Conservation (phyloP, 169 alveolate genomes). For the Eimeria necatrix region DNA sequence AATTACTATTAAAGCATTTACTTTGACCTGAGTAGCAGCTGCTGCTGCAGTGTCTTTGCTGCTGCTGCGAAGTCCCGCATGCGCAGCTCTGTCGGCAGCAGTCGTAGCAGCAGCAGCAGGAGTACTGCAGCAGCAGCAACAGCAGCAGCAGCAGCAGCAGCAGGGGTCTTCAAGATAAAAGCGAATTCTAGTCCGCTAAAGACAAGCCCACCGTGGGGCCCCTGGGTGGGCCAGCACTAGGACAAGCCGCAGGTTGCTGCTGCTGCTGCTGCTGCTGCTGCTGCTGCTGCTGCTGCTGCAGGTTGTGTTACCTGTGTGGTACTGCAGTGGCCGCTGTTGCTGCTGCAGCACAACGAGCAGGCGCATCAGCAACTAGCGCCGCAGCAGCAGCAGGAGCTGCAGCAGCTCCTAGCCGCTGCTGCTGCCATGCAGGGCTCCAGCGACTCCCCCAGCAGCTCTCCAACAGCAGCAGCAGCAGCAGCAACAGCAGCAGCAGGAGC, state of each 20-base stretch:
- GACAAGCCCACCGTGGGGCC: no score
- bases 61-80: neutral
- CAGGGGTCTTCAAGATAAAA: neutral
- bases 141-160: constrained; percentile 16
- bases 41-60: constrained; percentile 12
- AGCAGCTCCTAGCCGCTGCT: neutral
- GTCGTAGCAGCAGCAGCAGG: constrained; percentile 15
- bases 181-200: neutral
- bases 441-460: neutral
- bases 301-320: no score
- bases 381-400: neutral
- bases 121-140: constrained; percentile 36
- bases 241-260: no score
- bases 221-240: no score
- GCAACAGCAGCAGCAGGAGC: constrained; percentile 8
- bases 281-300: constrained; percentile 5
- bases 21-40: neutral
- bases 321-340: neutral
- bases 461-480: constrained; percentile 27
- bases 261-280: constrained; percentile 14
- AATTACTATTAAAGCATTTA: neutral
- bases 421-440: constrained; percentile 16
- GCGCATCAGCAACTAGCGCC: constrained; percentile 17
- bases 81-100: constrained; percentile 27
- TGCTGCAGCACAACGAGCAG: neutral